These are phyloP conservation scores for Ceratobasidium sp. DNA, from an alignment of 1,284 basidiomycete species.

Conservation along the genomic window DNA sequence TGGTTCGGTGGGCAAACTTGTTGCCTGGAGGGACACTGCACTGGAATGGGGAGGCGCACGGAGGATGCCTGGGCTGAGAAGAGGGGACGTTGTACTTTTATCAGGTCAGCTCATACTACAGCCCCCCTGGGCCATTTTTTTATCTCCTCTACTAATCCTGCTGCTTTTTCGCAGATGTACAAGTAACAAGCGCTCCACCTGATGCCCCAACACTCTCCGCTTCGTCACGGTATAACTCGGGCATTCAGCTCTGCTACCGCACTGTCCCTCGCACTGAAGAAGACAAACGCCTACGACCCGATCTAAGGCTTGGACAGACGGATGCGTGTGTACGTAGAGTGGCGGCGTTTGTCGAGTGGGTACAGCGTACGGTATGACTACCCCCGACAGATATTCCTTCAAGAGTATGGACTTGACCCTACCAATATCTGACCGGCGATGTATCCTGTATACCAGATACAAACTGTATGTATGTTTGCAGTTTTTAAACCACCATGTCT, in stretches of 20 bases:
- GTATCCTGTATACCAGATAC: too few species aligned
- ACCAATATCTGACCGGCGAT: too few species aligned
- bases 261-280: conserved; percentile 62
- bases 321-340: conserved; percentile 75
- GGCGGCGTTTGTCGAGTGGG: conserved; percentile 70
- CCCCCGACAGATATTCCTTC: not conserved
- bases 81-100: conserved; percentile 74
- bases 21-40: conserved; percentile 78
- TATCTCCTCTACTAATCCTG: conserved; percentile 51
- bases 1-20: conserved; percentile 71
- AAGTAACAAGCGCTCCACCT: conserved; percentile 43
- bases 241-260: conserved; percentile 74
- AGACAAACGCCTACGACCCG: conserved; percentile 71
- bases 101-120: conserved; percentile 63
- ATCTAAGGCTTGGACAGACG: conserved; percentile 72
- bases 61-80: conserved; percentile 57
- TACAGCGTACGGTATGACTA: conserved; percentile 43
- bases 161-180: conserved; percentile 35
- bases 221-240: conserved; percentile 48
- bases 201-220: conserved; percentile 43
- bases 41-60: conserved; percentile 71
- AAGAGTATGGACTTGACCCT: too few species aligned
- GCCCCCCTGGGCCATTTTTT: conserved; percentile 65
- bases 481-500: too few species aligned
- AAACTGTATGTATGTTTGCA: too few species aligned